Conservation (phyloP, 345 rosid species). For the Ceriops zippeliana region DNA sequence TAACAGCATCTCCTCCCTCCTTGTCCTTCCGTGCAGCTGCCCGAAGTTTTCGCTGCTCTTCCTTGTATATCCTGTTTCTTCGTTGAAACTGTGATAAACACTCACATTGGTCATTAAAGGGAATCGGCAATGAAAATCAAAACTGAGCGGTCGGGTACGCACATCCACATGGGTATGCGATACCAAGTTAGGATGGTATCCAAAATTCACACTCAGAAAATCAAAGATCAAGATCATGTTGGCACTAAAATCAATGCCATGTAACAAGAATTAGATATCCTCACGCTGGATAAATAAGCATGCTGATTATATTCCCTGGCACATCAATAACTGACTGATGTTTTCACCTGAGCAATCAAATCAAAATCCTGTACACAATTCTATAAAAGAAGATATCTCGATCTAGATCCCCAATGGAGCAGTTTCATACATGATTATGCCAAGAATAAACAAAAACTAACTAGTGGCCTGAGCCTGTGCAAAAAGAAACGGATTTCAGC, state of each 20-base stretch:
- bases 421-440: too few relatives aligned
- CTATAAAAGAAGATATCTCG: background rate
- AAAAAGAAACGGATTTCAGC: too few relatives aligned
- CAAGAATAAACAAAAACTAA: too few relatives aligned
- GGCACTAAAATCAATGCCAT: too few relatives aligned
- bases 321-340: too few relatives aligned
- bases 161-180: background rate
- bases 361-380: background rate
- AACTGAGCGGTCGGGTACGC: background rate
- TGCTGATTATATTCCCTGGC: too few relatives aligned
- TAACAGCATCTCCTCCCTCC: conserved; percentile 43
- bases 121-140: background rate
- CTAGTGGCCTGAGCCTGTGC: too few relatives aligned
- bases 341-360: background rate
- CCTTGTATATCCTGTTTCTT: conserved; percentile 91
- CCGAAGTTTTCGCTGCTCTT: conserved; percentile 89
- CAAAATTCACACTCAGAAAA: background rate
- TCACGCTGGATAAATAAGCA: too few relatives aligned
- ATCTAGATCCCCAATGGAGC: background rate
- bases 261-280: too few relatives aligned
- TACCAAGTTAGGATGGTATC: too few relatives aligned
- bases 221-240: background rate
- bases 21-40: conserved; percentile 67
- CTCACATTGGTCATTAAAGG: background rate
- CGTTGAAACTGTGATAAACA: conserved; percentile 67